Evolutionary conservation across 345 rosid genomes (phyloP).

Genomic region (Eucalyptus camaldulensis): DNA sequence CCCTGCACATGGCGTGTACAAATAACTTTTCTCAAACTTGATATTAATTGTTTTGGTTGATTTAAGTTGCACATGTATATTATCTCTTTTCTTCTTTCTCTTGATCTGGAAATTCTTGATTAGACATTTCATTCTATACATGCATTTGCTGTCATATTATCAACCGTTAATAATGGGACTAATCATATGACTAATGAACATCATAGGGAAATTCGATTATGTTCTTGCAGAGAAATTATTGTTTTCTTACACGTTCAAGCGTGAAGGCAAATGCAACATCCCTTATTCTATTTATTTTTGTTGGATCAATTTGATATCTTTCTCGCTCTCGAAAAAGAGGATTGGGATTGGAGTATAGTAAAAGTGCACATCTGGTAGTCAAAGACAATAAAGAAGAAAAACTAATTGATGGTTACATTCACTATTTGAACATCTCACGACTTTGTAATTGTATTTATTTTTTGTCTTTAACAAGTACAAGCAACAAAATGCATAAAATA

Average conservation of each 20-base stretch:
- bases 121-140: too few relatives aligned
- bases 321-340: background rate
- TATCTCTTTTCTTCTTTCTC: too few relatives aligned
- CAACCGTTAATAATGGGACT: too few relatives aligned
- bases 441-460: background rate
- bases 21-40: background rate
- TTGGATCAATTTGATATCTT: background rate
- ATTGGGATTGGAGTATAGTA: background rate
- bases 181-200: too few relatives aligned
- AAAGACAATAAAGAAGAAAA: background rate
- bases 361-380: background rate
- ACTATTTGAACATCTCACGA: background rate
- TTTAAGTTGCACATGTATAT: background rate
- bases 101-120: too few relatives aligned
- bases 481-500: background rate
- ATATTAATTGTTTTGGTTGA: background rate
- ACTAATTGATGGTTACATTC: background rate
- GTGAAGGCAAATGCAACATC: background rate
- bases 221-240: too few relatives aligned
- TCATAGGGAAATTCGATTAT: too few relatives aligned
- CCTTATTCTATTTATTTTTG: background rate
- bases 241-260: background rate
- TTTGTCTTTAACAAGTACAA: background rate
- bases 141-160: too few relatives aligned
- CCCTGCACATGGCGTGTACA: background rate